These are phyloP conservation scores for Curvularia sp. DNA, from an alignment of 2,329 filamentous ascomycete species.

Conservation along the genomic window DNA sequence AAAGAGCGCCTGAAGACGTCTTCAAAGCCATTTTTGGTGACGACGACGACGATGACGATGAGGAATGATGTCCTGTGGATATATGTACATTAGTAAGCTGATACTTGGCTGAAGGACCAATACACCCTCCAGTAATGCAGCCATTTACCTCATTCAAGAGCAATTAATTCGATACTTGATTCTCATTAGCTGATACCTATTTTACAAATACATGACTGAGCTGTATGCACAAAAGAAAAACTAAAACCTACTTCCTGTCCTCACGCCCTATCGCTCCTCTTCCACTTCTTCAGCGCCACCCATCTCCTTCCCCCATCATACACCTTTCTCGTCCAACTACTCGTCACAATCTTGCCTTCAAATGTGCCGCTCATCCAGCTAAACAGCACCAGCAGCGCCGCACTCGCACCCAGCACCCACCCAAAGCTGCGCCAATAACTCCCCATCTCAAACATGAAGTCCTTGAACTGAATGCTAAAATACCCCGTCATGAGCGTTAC, in stretches of 20 bases:
- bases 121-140: not conserved
- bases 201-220: not conserved
- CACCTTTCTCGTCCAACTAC: conserved; percentile 48
- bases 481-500: conserved; percentile 78
- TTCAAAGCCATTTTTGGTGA: conserved; percentile 95
- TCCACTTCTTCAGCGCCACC: conserved; percentile 32
- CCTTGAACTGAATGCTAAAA: conserved; percentile 70
- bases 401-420: conserved; percentile 66
- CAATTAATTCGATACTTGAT: not conserved
- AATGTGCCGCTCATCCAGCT: conserved; percentile 64
- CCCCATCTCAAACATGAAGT: conserved; percentile 65
- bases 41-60: conserved; percentile 73
- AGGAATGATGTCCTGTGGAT: conserved; percentile 14
- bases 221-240: not conserved
- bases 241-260: not conserved
- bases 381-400: conserved; percentile 65
- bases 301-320: conserved; percentile 38
- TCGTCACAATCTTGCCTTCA: conserved; percentile 62
- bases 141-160: not conserved
- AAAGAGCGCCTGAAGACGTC: conserved; percentile 78
- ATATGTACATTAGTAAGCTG: not conserved
- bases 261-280: conserved; percentile 11
- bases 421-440: conserved; percentile 74
- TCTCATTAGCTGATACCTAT: not conserved
- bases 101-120: not conserved